Evolutionary conservation across 306 rosid species (phyloP).

Genomic region (Ochetophila trinervis): DNA sequence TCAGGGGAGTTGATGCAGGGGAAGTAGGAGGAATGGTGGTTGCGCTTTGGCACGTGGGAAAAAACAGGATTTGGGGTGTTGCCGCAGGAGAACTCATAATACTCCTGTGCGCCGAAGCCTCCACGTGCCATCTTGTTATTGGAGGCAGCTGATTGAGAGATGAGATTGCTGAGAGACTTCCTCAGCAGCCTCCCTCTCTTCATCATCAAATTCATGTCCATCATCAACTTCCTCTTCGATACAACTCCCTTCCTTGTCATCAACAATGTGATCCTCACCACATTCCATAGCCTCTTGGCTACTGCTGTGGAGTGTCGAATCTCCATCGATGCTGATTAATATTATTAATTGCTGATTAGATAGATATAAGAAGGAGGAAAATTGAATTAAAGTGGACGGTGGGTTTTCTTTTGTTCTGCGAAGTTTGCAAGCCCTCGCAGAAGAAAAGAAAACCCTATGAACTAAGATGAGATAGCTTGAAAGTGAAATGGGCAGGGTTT

Average conservation of each 20-base stretch:
- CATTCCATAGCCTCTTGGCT: constrained; percentile 44
- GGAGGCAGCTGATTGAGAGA: constrained; percentile 27
- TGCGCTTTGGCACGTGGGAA: constrained; percentile 40
- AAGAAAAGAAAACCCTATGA: no score
- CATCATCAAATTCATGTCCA: constrained; percentile 53
- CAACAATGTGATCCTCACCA: constrained; percentile 42
- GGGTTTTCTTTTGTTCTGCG: no score
- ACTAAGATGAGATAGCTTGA: no score
- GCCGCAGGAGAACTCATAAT: constrained; percentile 49
- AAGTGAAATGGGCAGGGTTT: no score
- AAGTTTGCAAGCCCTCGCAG: no score
- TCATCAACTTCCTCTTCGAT: constrained; percentile 50
- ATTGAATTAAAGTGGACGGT: no score
- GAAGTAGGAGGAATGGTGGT: constrained; percentile 46
- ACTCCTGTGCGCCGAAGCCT: constrained; percentile 21
- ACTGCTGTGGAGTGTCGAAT: not conserved
- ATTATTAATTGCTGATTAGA: no score
- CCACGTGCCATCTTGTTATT: constrained; percentile 3
- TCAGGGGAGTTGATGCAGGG: constrained; percentile 42
- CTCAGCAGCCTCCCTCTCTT: constrained; percentile 47
- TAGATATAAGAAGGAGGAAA: no score
- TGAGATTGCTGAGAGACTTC: constrained; percentile 42
- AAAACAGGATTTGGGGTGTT: constrained; percentile 48
- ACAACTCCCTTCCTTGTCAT: constrained; percentile 50
- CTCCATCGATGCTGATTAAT: no score